These are phyloP conservation scores for Plasmopara viticola DNA, from an alignment of 352 stramenopile genomes.

Conservation along the genomic window DNA sequence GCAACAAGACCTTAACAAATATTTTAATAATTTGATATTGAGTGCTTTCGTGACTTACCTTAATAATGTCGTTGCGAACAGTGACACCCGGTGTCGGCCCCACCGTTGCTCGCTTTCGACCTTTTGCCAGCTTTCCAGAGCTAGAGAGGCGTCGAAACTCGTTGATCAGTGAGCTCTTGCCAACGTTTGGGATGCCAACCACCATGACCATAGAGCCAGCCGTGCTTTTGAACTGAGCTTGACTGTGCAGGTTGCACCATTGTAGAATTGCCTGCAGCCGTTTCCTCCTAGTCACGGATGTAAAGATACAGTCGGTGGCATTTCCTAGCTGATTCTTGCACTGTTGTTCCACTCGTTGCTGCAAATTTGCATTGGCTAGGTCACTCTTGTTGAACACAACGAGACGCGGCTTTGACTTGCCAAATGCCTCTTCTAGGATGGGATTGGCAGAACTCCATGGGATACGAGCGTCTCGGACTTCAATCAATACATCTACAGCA, in stretches of 20 bases:
- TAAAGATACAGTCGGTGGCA: conserved; percentile 62
- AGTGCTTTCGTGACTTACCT: conserved; percentile 29
- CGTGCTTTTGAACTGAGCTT: conserved; percentile 77
- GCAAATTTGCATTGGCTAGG: conserved; percentile 80
- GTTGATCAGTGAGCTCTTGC: conserved; percentile 88
- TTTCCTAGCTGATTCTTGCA: conserved; percentile 33
- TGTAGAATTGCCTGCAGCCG: conserved; percentile 68
- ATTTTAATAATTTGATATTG: conserved; percentile 6
- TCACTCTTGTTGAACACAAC: conserved; percentile 88
- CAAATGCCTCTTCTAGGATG: conserved; percentile 68
- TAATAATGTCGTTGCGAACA: conserved; percentile 84
- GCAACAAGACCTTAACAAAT: background rate
- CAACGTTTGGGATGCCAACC: conserved; percentile 86
- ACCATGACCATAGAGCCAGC: conserved; percentile 87
- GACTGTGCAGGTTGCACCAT: conserved; percentile 71
- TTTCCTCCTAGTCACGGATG: conserved; percentile 71
- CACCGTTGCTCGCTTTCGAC: conserved; percentile 74
- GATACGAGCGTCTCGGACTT: conserved; percentile 79
- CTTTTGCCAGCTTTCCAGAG: conserved; percentile 69
- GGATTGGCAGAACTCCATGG: conserved; percentile 81
- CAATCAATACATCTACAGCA: conserved; percentile 73
- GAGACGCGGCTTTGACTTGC: conserved; percentile 69
- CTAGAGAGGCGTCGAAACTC: conserved; percentile 72
- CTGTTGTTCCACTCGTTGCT: conserved; percentile 61
- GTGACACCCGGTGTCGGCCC: conserved; percentile 82